Conservation (phyloP, 116 monocot species). For the Dioscorea cayenensis region DNA sequence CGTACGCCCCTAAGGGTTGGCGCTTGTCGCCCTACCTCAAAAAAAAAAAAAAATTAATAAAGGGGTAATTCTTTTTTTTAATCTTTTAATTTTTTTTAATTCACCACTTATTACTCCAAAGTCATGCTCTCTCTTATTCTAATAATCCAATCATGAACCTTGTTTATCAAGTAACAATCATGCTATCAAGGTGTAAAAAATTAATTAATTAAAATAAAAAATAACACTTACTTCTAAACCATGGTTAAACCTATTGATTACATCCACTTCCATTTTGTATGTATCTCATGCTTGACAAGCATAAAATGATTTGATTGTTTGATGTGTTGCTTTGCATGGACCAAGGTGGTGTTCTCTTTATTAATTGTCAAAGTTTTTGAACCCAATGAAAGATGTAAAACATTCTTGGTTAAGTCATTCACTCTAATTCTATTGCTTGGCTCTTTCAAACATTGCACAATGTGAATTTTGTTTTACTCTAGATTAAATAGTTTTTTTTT, state of each 20-base stretch:
- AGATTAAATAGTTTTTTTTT: neutral
- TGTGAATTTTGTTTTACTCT: no score
- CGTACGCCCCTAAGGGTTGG: no score
- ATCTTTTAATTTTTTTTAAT: neutral
- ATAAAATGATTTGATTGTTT: neutral
- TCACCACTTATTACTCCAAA: neutral
- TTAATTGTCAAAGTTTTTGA: neutral
- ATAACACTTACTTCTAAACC: neutral
- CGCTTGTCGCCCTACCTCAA: no score
- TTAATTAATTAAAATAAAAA: neutral
- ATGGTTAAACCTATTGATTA: neutral
- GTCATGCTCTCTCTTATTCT: slow-evolving; percentile 1
- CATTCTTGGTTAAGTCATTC: neutral
- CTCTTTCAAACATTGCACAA: neutral
- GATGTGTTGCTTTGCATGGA: neutral
- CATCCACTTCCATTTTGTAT: neutral
- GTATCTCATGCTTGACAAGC: neutral
- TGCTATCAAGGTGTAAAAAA: neutral
- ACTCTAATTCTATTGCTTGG: neutral
- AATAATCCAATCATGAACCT: slow-evolving; percentile 7
- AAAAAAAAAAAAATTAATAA: no score
- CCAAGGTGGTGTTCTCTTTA: neutral
- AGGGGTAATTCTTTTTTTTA: no score
- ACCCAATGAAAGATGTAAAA: neutral
- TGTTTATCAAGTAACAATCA: slow-evolving; percentile 10